Conservation (phyloP, 345 rosid species). For the Pistacia integerrima region DNA sequence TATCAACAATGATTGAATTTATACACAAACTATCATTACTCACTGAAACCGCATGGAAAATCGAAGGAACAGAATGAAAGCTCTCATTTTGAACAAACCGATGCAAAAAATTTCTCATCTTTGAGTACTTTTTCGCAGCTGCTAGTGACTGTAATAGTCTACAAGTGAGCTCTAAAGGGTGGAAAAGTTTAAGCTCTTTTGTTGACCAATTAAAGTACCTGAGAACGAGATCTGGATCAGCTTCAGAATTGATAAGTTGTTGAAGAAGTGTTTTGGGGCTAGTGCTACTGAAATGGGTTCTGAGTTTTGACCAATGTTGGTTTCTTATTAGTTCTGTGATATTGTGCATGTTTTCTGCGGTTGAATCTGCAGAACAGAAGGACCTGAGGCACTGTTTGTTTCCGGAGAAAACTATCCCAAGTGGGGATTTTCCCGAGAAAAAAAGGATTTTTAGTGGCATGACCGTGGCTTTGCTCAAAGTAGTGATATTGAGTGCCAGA, state of each 20-base stretch:
- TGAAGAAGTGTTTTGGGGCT: conserved; percentile 41
- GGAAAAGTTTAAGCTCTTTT: conserved; percentile 39
- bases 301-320: conserved; percentile 68
- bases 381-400: conserved; percentile 22
- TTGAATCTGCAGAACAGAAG: conserved; percentile 24
- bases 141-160: conserved; percentile 52
- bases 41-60: conserved; percentile 62
- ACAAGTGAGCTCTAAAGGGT: conserved; percentile 49
- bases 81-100: conserved; percentile 44
- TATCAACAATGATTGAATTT: conserved; percentile 61
- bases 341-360: conserved; percentile 12
- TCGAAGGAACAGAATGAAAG: conserved; percentile 44
- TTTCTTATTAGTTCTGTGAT: conserved; percentile 50
- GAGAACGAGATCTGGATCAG: conserved; percentile 55
- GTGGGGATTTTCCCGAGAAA: conserved; percentile 6
- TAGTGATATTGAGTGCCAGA: no score
- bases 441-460: neutral
- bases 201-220: conserved; percentile 64
- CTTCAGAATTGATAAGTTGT: conserved; percentile 50
- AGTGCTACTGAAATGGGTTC: conserved; percentile 32
- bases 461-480: neutral
- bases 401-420: conserved; percentile 16
- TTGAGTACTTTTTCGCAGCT: conserved; percentile 47
- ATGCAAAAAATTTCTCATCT: conserved; percentile 68
- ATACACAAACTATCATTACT: conserved; percentile 50